Percentiles rank a stretch among this genome's conserved stretches.
These are phyloP conservation scores for Trichoderma lentiforme DNA, from an alignment of 2,329 filamentous ascomycete genomes.

Conservation along the genomic window DNA sequence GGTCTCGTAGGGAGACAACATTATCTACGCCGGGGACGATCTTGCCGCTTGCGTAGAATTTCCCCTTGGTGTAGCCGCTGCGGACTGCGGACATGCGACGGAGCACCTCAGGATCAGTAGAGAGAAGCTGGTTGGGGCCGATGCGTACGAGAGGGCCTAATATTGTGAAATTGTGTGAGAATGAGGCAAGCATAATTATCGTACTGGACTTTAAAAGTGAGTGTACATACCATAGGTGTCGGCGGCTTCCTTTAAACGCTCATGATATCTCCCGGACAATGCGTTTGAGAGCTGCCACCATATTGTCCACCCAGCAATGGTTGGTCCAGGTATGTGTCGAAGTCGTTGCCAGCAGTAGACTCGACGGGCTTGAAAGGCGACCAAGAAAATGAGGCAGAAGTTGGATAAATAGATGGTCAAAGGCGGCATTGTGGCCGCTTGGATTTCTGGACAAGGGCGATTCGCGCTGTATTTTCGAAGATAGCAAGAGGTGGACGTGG, in stretches of 20 bases:
- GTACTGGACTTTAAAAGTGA: not conserved
- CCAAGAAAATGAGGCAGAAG: not conserved
- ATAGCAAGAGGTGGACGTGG: not conserved
- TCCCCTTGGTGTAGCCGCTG: constrained; percentile 35
- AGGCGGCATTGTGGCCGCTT: not conserved
- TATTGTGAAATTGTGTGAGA: not conserved
- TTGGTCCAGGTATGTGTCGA: constrained; percentile 30
- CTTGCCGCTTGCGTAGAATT: constrained; percentile 48
- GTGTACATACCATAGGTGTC: constrained; percentile 25
- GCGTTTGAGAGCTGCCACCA: constrained; percentile 31
- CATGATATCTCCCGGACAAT: constrained; percentile 29
- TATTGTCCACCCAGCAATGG: constrained; percentile 26
- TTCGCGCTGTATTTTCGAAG: not conserved
- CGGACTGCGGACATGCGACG: constrained; percentile 37
- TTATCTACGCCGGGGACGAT: constrained; percentile 54
- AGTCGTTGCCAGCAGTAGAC: constrained; percentile 28
- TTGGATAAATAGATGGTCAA: not conserved
- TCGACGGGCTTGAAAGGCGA: not conserved
- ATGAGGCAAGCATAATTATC: not conserved
- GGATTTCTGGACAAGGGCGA: not conserved
- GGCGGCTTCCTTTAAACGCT: constrained; percentile 25
- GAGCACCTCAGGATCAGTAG: constrained; percentile 38
- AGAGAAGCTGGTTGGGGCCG: constrained; percentile 42
- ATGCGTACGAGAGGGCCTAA: constrained; percentile 34
- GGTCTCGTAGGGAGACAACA: constrained; percentile 49